Evolutionary conservation across 768 basidiomycete species (phyloP).

Genomic region (Psilocybe cyanescens): DNA sequence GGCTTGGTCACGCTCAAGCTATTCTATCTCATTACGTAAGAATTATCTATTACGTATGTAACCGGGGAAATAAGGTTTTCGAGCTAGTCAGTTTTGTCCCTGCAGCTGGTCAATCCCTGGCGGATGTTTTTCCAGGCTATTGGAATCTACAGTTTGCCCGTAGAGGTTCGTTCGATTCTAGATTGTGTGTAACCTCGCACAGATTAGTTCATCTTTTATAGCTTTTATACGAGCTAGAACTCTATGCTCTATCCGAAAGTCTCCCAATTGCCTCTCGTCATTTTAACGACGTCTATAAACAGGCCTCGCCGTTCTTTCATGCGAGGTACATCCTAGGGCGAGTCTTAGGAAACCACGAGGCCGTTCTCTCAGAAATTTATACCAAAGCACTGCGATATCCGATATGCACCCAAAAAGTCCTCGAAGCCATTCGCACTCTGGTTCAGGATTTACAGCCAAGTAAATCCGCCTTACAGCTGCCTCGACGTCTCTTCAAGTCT

Average conservation of each 20-base stretch:
- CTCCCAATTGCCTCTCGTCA: slow-evolving; percentile 64
- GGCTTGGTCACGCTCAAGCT: too few relatives aligned
- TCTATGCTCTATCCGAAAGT: slow-evolving; percentile 63
- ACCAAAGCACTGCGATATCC: slow-evolving; percentile 64
- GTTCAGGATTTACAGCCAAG: slow-evolving; percentile 17
- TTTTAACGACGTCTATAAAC: slow-evolving; percentile 56
- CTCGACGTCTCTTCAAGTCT: slow-evolving; percentile 66
- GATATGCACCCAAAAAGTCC: slow-evolving; percentile 57
- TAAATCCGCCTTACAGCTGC: slow-evolving; percentile 45
- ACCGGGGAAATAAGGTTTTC: too few relatives aligned
- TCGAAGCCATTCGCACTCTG: slow-evolving; percentile 44
- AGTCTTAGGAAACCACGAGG: slow-evolving; percentile 19
- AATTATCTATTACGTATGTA: too few relatives aligned
- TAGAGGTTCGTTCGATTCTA: slow-evolving; percentile 38
- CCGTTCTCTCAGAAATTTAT: slow-evolving; percentile 33
- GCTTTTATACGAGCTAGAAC: slow-evolving; percentile 82
- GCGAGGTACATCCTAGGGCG: slow-evolving; percentile 66
- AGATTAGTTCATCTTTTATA: slow-evolving; percentile 29
- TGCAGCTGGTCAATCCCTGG: neutral
- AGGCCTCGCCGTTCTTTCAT: slow-evolving; percentile 58
- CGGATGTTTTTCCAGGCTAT: slow-evolving; percentile 2
- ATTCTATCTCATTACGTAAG: too few relatives aligned
- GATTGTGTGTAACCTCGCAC: neutral
- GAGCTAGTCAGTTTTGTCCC: neutral
- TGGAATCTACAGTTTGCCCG: slow-evolving; percentile 38